Percentiles rank a stretch among this genome's conserved stretches.
Conservation (phyloP, 169 alveolate genomes). For the Plasmodium berghei region DNA sequence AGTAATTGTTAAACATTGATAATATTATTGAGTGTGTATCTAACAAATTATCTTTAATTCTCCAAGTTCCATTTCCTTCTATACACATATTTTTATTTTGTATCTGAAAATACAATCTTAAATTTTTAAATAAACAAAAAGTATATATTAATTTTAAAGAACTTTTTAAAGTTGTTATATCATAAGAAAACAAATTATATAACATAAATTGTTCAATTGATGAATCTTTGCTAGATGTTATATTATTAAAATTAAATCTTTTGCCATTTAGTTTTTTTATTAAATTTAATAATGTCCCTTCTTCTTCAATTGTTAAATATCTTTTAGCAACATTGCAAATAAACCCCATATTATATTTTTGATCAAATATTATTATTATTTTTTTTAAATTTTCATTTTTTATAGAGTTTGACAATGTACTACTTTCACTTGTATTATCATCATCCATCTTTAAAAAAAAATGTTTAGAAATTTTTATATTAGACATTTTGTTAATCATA, state of each 20-base stretch:
- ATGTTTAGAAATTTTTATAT: constrained; percentile 50
- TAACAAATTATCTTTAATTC: constrained; percentile 39
- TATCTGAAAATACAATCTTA: constrained; percentile 26
- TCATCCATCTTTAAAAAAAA: constrained; percentile 62
- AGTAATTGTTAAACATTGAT: constrained; percentile 40
- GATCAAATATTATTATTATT: constrained; percentile 42
- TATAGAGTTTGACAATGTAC: constrained; percentile 3
- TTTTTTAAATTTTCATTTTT: not conserved
- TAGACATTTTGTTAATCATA: constrained; percentile 27
- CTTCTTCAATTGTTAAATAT: constrained; percentile 25
- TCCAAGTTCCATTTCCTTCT: constrained; percentile 23
- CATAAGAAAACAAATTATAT: constrained; percentile 49
- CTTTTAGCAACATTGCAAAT: not conserved
- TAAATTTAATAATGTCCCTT: not conserved
- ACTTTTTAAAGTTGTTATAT: constrained; percentile 32
- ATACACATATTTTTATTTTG: constrained; percentile 34
- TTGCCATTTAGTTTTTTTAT: constrained; percentile 12
- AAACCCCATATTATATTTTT: not conserved
- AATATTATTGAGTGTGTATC: constrained; percentile 53
- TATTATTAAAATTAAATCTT: constrained; percentile 6
- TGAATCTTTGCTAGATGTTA: constrained; percentile 32
- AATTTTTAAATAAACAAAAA: constrained; percentile 49
- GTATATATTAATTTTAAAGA: constrained; percentile 39
- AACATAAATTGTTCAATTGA: constrained; percentile 52
- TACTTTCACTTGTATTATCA: constrained; percentile 46